phyloP scores from a whole-genome alignment of 2,329 filamentous ascomycete genomes.

The Xylariales sp. region DNA sequence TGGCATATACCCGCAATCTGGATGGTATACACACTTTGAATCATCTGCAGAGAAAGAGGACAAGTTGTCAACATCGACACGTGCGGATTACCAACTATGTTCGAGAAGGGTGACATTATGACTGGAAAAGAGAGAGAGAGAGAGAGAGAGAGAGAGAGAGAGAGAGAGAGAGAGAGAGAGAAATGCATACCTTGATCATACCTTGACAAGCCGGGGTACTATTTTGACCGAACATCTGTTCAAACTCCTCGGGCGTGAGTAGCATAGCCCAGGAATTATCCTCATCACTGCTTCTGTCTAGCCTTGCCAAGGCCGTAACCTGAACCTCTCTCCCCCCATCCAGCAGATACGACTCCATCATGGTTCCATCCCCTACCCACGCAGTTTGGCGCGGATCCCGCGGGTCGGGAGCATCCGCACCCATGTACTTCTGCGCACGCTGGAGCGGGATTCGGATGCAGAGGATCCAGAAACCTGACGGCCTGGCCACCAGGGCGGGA shows the following conservation, averaged over 20 bases:
- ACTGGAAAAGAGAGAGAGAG: too few relatives aligned
- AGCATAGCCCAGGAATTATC: constrained; percentile 20
- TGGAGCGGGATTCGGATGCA: constrained; percentile 19
- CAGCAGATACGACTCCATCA: constrained; percentile 18
- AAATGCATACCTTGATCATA: constrained; percentile 24
- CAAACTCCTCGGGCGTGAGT: constrained; percentile 25
- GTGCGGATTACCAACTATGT: too few relatives aligned
- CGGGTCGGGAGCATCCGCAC: constrained; percentile 18
- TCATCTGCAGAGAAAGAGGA: too few relatives aligned
- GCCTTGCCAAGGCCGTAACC: constrained; percentile 15
- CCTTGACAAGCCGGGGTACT: constrained; percentile 17
- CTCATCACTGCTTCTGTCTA: constrained; percentile 5
- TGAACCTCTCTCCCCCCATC: constrained; percentile 21
- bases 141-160: too few relatives aligned
- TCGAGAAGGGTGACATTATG: too few relatives aligned
- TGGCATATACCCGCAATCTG: constrained; percentile 22
- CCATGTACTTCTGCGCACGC: constrained; percentile 20
- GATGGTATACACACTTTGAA: constrained; percentile 24
- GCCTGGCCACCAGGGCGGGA: constrained; percentile 12
- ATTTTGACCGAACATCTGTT: constrained; percentile 18
- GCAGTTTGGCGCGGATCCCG: constrained; percentile 15
- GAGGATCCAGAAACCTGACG: constrained; percentile 22
- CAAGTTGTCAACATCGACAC: too few relatives aligned
- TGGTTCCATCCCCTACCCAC: constrained; percentile 23
- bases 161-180: too few relatives aligned